Evolutionary conservation across 306 rosid species (phyloP), one percentile per base, ranked within the genome.

Genomic region (Rosa chinensis): DNA sequence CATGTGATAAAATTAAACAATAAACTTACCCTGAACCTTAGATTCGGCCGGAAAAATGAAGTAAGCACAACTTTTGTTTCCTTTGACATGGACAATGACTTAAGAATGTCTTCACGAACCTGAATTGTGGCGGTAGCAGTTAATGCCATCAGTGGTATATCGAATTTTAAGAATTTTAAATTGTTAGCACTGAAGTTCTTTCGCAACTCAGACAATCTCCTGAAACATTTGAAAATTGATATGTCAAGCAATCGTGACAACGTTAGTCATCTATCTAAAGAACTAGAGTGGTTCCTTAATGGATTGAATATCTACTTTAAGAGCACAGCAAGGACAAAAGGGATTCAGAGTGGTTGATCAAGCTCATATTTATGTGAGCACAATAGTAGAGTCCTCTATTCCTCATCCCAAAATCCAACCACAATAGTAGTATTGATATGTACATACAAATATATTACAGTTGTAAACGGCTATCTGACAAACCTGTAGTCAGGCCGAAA

Each of bases 401-500:
- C 39, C 53, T 13, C 47, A 21, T 66, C 4, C 59, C 7, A 5
- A 76, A 76, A 70, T 49, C 66, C 32, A 71, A 39, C 40, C 55
- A 61, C 43, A 39, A 39, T 4, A 21, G n/a, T 16, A 1, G 68
- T 42, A 25, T 12, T 11, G 58, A 23, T 16, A 70, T 5, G n/a
- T 49, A 5, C 25, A 21, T 14, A 39, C 20, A 48, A 23, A 16
- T 35, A 73, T 43, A 70, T 14, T 17, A 45, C 66, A 14, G 53
- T 52, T 12, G 8, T n/a, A 64, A 43, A 68, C 58, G 68, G 74
- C 40, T 6, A 84, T 44, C 52, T 56, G 58, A 81, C 85, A 44
- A 66, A 94, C 98, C 97, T 86, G 92, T 94, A 94, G 80, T 89
- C 97, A 59, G 93, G 98, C 83, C 97, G 93, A 73, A 94, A 94